phyloP scores from a whole-genome alignment of 495 filamentous ascomycete genomes.

The Penicillium paradoxum region DNA sequence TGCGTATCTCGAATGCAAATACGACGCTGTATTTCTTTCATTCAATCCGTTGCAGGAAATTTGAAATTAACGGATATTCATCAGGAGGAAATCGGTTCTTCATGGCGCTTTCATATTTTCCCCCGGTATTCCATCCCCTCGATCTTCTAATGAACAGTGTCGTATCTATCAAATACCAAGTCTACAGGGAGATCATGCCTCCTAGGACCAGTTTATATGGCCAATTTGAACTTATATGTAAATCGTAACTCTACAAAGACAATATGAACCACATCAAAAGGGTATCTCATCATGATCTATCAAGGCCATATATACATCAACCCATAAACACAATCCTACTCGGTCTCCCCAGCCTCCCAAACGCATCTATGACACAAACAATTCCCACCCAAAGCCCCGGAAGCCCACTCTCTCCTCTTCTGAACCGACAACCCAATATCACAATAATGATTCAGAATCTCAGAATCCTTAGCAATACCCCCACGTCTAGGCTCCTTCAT shows the following conservation, averaged over 20 bases:
- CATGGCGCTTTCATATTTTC: background rate
- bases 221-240: too few relatives aligned
- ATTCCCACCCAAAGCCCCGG: slow-evolving; percentile 74
- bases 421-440: slow-evolving; percentile 74
- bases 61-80: background rate
- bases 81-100: background rate
- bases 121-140: background rate
- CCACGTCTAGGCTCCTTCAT: slow-evolving; percentile 22
- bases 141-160: background rate
- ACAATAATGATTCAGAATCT: slow-evolving; percentile 91
- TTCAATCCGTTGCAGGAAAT: background rate
- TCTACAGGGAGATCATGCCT: background rate
- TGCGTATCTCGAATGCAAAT: background rate
- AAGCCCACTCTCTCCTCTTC: slow-evolving; percentile 82
- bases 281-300: slow-evolving; percentile 7
- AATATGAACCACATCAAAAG: background rate
- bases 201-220: background rate
- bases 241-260: too few relatives aligned
- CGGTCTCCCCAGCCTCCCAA: slow-evolving; percentile 44
- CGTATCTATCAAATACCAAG: background rate
- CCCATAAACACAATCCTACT: slow-evolving; percentile 1
- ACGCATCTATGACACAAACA: slow-evolving; percentile 80
- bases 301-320: background rate
- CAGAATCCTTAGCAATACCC: slow-evolving; percentile 70
- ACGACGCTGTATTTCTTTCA: slow-evolving; percentile 7